These are phyloP conservation scores for Solidago caesia DNA, from an alignment of 129 eudicot genomes.

Conservation along the genomic window DNA sequence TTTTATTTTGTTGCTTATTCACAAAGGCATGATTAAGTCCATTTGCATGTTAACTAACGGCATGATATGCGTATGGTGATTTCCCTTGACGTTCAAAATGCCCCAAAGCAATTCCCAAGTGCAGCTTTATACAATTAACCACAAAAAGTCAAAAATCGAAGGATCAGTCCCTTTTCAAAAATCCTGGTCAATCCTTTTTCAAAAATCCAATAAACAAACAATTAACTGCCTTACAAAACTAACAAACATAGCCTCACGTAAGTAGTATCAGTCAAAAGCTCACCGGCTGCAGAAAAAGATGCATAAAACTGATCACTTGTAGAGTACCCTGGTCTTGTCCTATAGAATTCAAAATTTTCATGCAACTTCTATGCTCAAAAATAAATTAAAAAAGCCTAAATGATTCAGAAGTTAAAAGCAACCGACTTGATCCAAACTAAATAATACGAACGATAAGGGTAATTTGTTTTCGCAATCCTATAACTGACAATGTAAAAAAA, in stretches of 20 bases:
- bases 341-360: slow-evolving; percentile 33
- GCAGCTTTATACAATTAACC: slow-evolving; percentile 81
- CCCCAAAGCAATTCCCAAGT: slow-evolving; percentile 78
- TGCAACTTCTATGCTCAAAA: too few relatives aligned
- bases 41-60: too few relatives aligned
- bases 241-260: slow-evolving; percentile 43
- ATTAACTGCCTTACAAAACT: too few relatives aligned
- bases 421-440: too few relatives aligned
- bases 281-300: slow-evolving; percentile 90
- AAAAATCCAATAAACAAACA: slow-evolving; percentile 13
- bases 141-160: slow-evolving; percentile 14
- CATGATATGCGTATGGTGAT: slow-evolving; percentile 91
- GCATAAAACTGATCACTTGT: slow-evolving; percentile 94
- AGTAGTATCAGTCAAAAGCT: slow-evolving; percentile 74
- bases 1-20: too few relatives aligned
- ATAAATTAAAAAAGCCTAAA: too few relatives aligned
- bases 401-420: too few relatives aligned
- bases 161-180: too few relatives aligned
- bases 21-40: too few relatives aligned
- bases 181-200: background rate
- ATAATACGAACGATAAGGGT: too few relatives aligned
- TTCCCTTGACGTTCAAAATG: slow-evolving; percentile 97
- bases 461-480: too few relatives aligned
- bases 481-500: background rate
- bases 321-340: slow-evolving; percentile 85